Conservation (phyloP, 2,329 filamentous ascomycete species). For the Epichloe typhina region DNA sequence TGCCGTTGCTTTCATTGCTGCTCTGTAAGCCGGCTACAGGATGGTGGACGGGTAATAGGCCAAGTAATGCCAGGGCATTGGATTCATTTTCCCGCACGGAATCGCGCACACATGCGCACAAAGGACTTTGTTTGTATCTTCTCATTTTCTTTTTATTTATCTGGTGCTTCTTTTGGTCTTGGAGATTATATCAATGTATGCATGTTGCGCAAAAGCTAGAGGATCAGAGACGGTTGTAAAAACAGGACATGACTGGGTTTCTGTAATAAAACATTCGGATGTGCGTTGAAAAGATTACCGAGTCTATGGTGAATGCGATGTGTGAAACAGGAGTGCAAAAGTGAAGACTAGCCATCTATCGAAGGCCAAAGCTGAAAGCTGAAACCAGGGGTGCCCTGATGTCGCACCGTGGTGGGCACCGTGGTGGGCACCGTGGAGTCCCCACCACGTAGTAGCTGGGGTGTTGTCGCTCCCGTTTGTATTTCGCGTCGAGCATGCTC, state of each 20-base stretch:
- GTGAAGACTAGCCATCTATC: no score
- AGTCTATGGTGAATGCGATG: no score
- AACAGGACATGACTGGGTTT: slow-evolving; percentile 16
- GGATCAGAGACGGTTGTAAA: background rate
- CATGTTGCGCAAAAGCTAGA: background rate
- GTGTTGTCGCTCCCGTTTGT: no score
- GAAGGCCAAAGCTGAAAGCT: no score
- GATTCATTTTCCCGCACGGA: background rate
- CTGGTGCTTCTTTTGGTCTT: background rate
- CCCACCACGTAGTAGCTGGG: no score
- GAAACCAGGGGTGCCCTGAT: no score
- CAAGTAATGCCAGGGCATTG: no score
- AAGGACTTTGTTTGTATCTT: slow-evolving; percentile 2
- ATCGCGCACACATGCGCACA: background rate
- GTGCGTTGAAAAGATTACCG: no score
- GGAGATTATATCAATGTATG: slow-evolving; percentile 6
- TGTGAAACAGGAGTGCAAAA: no score
- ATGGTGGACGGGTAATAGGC: background rate
- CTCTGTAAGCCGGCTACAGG: slow-evolving; percentile 27
- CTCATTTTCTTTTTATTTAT: background rate
- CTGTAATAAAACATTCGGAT: slow-evolving; percentile 14
- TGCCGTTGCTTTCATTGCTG: slow-evolving; percentile 30
- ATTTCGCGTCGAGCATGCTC: no score
- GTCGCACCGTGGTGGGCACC: no score
- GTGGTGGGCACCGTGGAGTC: no score